Percentiles rank a stretch among this genome's conserved stretches.
These are phyloP conservation scores for Aschersonia sp. DNA, from an alignment of 2,329 filamentous ascomycete species.

Conservation along the genomic window DNA sequence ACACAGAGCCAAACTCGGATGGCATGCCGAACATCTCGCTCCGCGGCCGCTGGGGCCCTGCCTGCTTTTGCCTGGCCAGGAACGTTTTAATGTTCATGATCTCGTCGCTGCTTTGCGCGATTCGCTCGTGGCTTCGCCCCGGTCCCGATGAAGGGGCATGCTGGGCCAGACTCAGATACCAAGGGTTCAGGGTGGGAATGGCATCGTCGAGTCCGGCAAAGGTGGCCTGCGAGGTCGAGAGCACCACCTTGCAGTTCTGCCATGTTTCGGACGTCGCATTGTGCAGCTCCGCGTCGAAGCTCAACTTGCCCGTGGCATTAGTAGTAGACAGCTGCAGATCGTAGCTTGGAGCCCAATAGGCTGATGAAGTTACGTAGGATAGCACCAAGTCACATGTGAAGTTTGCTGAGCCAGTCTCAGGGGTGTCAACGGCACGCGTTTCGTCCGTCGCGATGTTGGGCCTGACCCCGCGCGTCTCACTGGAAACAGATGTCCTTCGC, in stretches of 20 bases:
- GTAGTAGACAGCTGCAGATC: slow-evolving; percentile 47
- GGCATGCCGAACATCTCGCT: slow-evolving; percentile 4
- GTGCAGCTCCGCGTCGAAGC: slow-evolving; percentile 47
- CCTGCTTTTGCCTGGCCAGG: slow-evolving; percentile 11
- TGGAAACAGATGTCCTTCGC: slow-evolving; percentile 33
- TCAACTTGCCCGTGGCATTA: slow-evolving; percentile 33
- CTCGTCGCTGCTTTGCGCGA: slow-evolving; percentile 26
- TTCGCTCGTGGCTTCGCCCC: slow-evolving; percentile 7
- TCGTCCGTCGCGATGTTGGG: slow-evolving; percentile 5
- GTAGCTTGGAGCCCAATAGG: slow-evolving; percentile 47
- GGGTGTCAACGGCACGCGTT: slow-evolving; percentile 6
- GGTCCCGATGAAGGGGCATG: slow-evolving; percentile 4
- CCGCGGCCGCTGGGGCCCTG: slow-evolving; percentile 2
- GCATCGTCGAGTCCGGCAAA: slow-evolving; percentile 40
- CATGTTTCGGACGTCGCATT: slow-evolving; percentile 52
- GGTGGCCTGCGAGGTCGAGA: slow-evolving; percentile 49
- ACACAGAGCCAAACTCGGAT: not conserved
- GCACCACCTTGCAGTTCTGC: slow-evolving; percentile 41
- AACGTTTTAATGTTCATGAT: slow-evolving; percentile 15
- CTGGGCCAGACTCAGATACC: slow-evolving; percentile 37
- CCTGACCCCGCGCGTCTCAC: slow-evolving; percentile 34
- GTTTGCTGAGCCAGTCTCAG: slow-evolving; percentile 4
- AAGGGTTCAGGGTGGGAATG: slow-evolving; percentile 39
- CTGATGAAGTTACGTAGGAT: slow-evolving; percentile 44
- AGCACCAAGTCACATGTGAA: slow-evolving; percentile 31